Base-by-base conservation (phyloP, 1,284 basidiomycete genomes). In the Ustilago loliicola region DNA sequence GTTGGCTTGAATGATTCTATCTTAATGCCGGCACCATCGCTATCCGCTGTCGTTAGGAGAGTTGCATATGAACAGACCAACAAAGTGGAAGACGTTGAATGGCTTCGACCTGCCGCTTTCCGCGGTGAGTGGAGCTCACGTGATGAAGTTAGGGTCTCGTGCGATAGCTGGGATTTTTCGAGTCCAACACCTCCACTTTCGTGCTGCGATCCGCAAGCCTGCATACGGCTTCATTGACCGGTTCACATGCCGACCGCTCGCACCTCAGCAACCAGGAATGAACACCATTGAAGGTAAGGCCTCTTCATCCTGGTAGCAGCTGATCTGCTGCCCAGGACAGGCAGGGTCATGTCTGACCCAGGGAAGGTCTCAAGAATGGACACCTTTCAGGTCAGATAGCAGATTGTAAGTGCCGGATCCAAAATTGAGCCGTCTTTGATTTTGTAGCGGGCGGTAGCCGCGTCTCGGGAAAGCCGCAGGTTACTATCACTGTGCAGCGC, bases 151-250 rank as follows among this genome's bases (percentile, higher is more conserved):
- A n/a, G 3, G 25, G 6, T 63, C 38, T 55, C 67, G 67, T 69
- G 61, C 67, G 67, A 60, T 47, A 63, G 25, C 17, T 40, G 30
- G 8, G n/a, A 45, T 17, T 40, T 47, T 60, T 32, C 29, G 42
- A 34, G 65, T 57, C 51, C 61, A 64, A 69, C 67, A 69, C 67
- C 67, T 69, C 67, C 67, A 69, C 67, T 64, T 69, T 36, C 19
- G 8, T 1, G 36, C 15, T 40, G 27, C 21, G 19, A 2, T 42
- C 30, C 52, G 55, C 27, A 56, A 36, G 32, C 25, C 23, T 62
- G 60, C 60, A 47, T 38, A 45, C 42, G 29, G 29, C 50, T 53
- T 34, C 47, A 25, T 29, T 27, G 47, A 3, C 19, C 29, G 23
- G 48, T 32, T n/a, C 30, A 50, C 40, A 48, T 23, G 29, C 32